Conservation (phyloP, 306 rosid genomes). For the Crataegus laevigata region DNA sequence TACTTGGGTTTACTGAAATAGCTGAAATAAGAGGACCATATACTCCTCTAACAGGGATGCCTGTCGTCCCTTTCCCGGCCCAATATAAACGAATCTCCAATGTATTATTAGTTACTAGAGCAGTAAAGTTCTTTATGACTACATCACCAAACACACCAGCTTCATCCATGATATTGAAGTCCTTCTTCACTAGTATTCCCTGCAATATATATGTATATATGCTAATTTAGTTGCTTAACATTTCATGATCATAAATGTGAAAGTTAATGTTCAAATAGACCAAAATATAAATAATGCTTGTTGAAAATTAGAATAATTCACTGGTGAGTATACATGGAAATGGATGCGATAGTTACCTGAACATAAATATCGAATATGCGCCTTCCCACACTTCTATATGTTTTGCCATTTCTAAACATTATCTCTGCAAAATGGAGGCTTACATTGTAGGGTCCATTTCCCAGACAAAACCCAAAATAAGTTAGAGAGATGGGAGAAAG, state of each 20-base stretch:
- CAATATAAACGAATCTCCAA: slow-evolving; percentile 48
- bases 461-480: slow-evolving; percentile 33
- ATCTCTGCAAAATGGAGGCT: slow-evolving; percentile 39
- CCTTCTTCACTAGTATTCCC: slow-evolving; percentile 24
- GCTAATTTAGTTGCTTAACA: background rate
- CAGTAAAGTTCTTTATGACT: background rate
- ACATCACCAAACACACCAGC: slow-evolving; percentile 32
- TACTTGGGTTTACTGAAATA: slow-evolving; percentile 26
- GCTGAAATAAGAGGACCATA: slow-evolving; percentile 50
- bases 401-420: slow-evolving; percentile 9
- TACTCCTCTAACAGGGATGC: slow-evolving; percentile 5
- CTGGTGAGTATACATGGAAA: no score
- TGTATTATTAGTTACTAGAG: slow-evolving; percentile 5
- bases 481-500: slow-evolving; percentile 57
- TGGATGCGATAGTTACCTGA: slow-evolving; percentile 18
- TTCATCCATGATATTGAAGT: slow-evolving; percentile 46
- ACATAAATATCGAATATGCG: slow-evolving; percentile 39
- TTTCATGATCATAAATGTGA: background rate
- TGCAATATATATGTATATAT: background rate
- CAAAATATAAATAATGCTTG: background rate
- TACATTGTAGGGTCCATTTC: slow-evolving; percentile 32
- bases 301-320: no score
- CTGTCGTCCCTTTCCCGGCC: slow-evolving; percentile 29
- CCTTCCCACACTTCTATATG: slow-evolving; percentile 40
- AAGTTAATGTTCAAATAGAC: no score